Base-by-base conservation (phyloP, 768 basidiomycete genomes). In the Coprinellus aureogranulatus region DNA sequence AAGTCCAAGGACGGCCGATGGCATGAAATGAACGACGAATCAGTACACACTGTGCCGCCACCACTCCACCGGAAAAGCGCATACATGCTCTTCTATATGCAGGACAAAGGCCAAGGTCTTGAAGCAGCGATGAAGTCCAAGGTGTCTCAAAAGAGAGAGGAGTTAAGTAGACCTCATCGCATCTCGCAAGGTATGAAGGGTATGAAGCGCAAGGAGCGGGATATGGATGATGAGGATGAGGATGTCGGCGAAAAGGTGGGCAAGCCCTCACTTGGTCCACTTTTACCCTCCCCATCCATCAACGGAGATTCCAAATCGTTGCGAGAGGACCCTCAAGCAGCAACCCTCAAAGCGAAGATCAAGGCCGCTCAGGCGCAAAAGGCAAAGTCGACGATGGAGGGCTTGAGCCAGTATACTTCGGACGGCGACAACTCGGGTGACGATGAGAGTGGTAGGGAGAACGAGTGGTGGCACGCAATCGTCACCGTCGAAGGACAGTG, bases 1-100 rank as follows among this genome's bases (percentile, higher is more conserved):
- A 91, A 87, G 68, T 79, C 84, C 40, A 79, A 77, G 34, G 75
- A 82, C 31, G 87, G 85, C 11, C 74, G 74, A 34, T 99, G 95
- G 95, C 86, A 82, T 73, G 87, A 93, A 74, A 95, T 95, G 87
- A 96, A 99, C 73, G 97, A 99, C 68, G 92, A 94, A 27, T 76
- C 76, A 46, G 89, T 94, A 23, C 73, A 79, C 10, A 65, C 72
- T 3, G 66, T 71, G 18, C 61, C 70, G 16, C 62, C 81, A 4
- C 87, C 91, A 1, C 72, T 86, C 27, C 71, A 74, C 56, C 82
- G 86, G 74, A 88, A 85, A 72, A 91, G 83, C 66, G 97, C 97
- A 58, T 99, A 99, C 63, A 83, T 98, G 61, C 77, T 99, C 56
- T 94, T 96, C 74, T 99, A 98, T 70, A 81, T 93, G 44, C 85